These are phyloP conservation scores for Yamadazyma sp. DNA, from an alignment of 805 yeast species.

Conservation along the genomic window DNA sequence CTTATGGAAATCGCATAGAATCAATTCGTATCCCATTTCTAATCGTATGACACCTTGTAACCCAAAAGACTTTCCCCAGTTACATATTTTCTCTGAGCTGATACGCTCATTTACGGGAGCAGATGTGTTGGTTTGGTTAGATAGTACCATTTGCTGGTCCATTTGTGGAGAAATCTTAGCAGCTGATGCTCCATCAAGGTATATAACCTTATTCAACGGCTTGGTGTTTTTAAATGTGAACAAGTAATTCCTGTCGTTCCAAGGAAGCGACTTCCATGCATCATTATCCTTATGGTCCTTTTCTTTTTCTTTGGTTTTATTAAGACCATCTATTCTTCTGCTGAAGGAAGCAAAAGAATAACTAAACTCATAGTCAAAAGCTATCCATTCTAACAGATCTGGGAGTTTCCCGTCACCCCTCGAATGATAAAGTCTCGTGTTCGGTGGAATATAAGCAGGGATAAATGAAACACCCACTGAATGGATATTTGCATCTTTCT, in stretches of 20 bases:
- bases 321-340: not conserved
- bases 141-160: conserved; percentile 45
- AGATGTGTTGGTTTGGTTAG: conserved; percentile 21
- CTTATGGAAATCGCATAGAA: conserved; percentile 58
- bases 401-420: conserved; percentile 45
- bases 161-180: conserved; percentile 59
- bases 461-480: conserved; percentile 59
- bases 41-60: conserved; percentile 59
- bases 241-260: conserved; percentile 21
- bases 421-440: conserved; percentile 58
- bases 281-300: not conserved
- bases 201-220: conserved; percentile 50
- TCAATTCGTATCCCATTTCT: conserved; percentile 62
- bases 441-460: conserved; percentile 61
- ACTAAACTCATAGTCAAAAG: conserved; percentile 63
- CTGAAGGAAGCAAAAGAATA: conserved; percentile 42
- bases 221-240: conserved; percentile 48
- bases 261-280: conserved; percentile 2
- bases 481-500: conserved; percentile 49
- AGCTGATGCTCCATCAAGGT: conserved; percentile 71
- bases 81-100: conserved; percentile 52
- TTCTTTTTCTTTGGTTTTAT: conserved; percentile 2
- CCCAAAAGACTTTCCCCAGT: conserved; percentile 54
- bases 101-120: conserved; percentile 36
- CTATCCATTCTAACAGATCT: conserved; percentile 56